Base-by-base conservation (phyloP, 163 green algal genomes). In the Chlamydomonas reinhardtii region DNA sequence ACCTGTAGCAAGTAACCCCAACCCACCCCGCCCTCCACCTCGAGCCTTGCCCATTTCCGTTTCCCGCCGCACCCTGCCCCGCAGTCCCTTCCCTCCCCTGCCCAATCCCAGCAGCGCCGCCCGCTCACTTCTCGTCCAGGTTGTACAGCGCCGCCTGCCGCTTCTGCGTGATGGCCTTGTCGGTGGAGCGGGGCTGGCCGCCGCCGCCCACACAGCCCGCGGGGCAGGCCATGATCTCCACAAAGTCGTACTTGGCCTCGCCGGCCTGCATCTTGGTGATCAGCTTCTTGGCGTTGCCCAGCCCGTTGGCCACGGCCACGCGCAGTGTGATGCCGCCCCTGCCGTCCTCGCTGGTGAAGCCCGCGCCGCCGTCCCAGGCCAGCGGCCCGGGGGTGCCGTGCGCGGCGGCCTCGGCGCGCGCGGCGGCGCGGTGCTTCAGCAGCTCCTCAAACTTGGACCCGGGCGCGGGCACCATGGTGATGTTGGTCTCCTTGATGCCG, bases 171-270 rank as follows among this genome's bases (percentile, higher is more conserved):
- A 93, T 86, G 34, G 91, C 68, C 84, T 91, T 93, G 87, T 95
- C 92, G 14, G 89, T 88, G 39, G 74, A 89, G 73, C 91, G 89
- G 0, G 94, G 94, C 84, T 96, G 93, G 61, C 94, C 94, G 66
- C 92, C 94, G 75, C 94, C 94, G n/a, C 92, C 89, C 72, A 96
- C 94, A 89, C 94, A 96, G 66, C 94, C 94, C 37, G 91, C 91
- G 19, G 93, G 92, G 83, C 92, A 95, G 8, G 93, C 91, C 94
- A 96, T 96, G 25, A 96, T 91, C 88, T 96, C 93, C 24, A 96
- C 82, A 66, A 96, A 96, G 71, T 95, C 90, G 69, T 93, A 93
- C 39, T 92, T 76, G 37, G 78, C 71, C 31, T 84, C 76, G 29
- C 74, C 14, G 29, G 73, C 76, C 79, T 78, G 79, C 69, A 86